These are phyloP conservation scores for Naegleria gruberi DNA, from an alignment of 208 protist genomes.

Conservation along the genomic window DNA sequence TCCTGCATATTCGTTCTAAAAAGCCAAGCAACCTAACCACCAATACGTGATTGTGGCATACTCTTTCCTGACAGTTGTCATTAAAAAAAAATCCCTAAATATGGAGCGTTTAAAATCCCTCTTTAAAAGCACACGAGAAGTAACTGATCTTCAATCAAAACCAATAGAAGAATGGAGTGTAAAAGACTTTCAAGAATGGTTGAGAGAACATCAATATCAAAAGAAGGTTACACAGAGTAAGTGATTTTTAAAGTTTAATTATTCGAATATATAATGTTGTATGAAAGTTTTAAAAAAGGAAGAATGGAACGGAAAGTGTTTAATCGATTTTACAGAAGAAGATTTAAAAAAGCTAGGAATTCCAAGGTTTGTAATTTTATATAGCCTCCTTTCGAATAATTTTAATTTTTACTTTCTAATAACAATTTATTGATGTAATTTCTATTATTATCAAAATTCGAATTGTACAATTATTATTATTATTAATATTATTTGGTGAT, in stretches of 20 bases:
- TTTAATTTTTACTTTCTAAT: too few species aligned
- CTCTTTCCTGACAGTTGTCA: not conserved
- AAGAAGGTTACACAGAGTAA: not conserved
- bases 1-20: too few species aligned
- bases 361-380: not conserved
- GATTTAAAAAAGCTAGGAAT: slow-evolving; percentile 5
- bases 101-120: not conserved
- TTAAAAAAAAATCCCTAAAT: not conserved
- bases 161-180: not conserved
- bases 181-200: not conserved
- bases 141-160: not conserved
- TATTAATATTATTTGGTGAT: not conserved
- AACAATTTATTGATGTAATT: not conserved
- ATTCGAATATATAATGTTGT: not conserved
- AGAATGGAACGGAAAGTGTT: not conserved
- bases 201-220: not conserved
- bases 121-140: not conserved
- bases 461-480: too few species aligned
- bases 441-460: too few species aligned
- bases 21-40: too few species aligned
- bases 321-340: not conserved
- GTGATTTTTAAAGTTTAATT: not conserved
- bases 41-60: too few species aligned
- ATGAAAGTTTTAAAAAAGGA: not conserved
- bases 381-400: too few species aligned